These are phyloP conservation scores for Cardamine resedifolia DNA, from an alignment of 345 rosid species.

Conservation along the genomic window DNA sequence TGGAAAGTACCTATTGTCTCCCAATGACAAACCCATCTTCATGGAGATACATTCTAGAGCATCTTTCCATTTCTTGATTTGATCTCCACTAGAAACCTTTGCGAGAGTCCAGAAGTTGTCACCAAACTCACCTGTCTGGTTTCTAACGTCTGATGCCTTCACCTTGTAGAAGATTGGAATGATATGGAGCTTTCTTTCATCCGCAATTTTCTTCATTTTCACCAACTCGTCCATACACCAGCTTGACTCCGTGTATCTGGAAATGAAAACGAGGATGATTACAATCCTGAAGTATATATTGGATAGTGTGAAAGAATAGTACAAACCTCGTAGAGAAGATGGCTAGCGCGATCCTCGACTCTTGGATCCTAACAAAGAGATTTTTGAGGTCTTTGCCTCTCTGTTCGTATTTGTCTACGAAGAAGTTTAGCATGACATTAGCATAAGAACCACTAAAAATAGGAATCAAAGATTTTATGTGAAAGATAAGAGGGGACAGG, in stretches of 20 bases:
- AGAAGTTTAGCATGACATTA: too few species aligned
- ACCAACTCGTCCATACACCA: slow-evolving; percentile 12
- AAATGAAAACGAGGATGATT: not conserved
- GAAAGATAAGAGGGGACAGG: too few species aligned
- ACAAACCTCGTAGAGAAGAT: slow-evolving; percentile 6
- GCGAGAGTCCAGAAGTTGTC: slow-evolving; percentile 5
- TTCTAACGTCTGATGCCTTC: not conserved
- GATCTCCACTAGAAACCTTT: not conserved
- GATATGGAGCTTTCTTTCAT: not conserved
- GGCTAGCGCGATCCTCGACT: not conserved
- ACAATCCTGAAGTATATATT: not conserved
- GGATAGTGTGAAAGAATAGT: not conserved
- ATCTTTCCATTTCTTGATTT: slow-evolving; percentile 21
- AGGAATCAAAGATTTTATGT: too few species aligned
- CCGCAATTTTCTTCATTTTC: not conserved
- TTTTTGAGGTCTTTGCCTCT: slow-evolving; percentile 12
- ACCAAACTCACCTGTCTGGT: not conserved
- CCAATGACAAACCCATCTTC: not conserved
- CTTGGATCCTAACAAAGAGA: not conserved
- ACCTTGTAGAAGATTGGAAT: slow-evolving; percentile 13
- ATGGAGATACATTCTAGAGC: too few species aligned
- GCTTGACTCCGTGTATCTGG: not conserved
- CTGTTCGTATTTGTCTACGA: not conserved
- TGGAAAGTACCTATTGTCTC: not conserved
- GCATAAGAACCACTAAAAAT: too few species aligned